Evolutionary conservation across 2,329 filamentous ascomycete genomes (phyloP), one percentile per base, ranked within the genome.

Genomic region (Alternaria hordeiaustralica): DNA sequence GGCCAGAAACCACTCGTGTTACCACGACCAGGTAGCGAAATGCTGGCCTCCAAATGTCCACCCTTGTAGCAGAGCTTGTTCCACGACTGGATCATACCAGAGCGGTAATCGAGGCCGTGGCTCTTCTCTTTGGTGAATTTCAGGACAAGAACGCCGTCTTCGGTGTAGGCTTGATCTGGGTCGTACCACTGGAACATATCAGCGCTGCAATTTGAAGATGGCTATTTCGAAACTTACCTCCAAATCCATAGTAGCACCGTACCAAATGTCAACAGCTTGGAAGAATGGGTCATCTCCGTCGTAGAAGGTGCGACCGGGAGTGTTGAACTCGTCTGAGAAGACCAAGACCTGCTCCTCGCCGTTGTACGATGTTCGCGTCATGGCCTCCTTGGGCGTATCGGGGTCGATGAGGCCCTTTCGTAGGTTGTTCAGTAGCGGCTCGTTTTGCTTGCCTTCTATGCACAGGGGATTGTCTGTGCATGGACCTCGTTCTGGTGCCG

Each of bases 21-120:
- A 49, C 90, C 90, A 50, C 84, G 80, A 15, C 90, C 90, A 13
- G 90, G 90, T 6, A 92, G 82, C 5, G 90, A 92, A 56, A 92
- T 88, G 72, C 88, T 90, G 20, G 89, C 89, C 79, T 92, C 90
- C 13, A 92, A 74, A 51, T 89, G 86, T 4, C 90, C 90, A 30
- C 89, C 89, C 64, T 90, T 91, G 81, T 92, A 92, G 78, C 90
- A 91, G 58, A 92, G 75, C 74, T 91, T 87, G 76, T 92, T 92
- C 90, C 90, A 92, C 11, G 88, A 90, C 72, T 92, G 89, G 9
- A 92, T 69, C 90, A 92, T 92, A n/a, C 89, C 89, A 6, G 89
- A 92, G 55, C 90, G 85, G 73, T 89, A 92, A 63, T 90, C 84
- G 21, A 91, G 80, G 51, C 85, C 85, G 74, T 92, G 89, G 66